Evolutionary conservation across 441 rosid genomes (phyloP).

Genomic region (Daphne laureola): DNA sequence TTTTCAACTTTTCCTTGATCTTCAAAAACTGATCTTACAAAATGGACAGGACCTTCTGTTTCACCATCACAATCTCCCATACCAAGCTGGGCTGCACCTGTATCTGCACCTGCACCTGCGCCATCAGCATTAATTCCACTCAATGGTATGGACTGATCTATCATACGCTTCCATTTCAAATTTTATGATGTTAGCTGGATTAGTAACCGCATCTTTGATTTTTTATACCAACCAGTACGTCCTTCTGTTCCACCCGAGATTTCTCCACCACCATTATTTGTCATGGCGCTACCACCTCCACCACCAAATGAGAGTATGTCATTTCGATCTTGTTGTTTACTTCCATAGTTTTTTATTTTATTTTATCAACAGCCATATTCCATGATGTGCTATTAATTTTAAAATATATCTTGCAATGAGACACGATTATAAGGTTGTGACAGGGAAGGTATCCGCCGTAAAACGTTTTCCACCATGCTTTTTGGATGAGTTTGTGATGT

Average conservation of each 20-base stretch:
- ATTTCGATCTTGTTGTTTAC: neutral
- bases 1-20: neutral
- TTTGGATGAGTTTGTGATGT: too few relatives aligned
- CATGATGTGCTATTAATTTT: too few relatives aligned
- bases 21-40: slow-evolving; percentile 1
- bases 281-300: slow-evolving; percentile 47
- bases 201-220: too few relatives aligned
- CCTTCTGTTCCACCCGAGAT: slow-evolving; percentile 30
- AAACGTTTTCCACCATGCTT: too few relatives aligned
- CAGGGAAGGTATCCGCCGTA: too few relatives aligned
- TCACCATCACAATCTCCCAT: slow-evolving; percentile 26
- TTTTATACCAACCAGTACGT: slow-evolving; percentile 14
- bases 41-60: slow-evolving; percentile 24
- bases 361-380: neutral
- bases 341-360: neutral
- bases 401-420: too few relatives aligned
- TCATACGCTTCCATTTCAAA: slow-evolving; percentile 10
- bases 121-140: slow-evolving; percentile 19
- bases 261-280: slow-evolving; percentile 34
- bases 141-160: slow-evolving; percentile 23
- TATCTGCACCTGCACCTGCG: slow-evolving; percentile 28
- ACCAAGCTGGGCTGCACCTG: slow-evolving; percentile 27
- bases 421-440: too few relatives aligned
- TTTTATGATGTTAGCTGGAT: neutral
- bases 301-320: slow-evolving; percentile 50